Base-by-base conservation (phyloP, 2,329 filamentous ascomycete species). In the Piedraia hortae region DNA sequence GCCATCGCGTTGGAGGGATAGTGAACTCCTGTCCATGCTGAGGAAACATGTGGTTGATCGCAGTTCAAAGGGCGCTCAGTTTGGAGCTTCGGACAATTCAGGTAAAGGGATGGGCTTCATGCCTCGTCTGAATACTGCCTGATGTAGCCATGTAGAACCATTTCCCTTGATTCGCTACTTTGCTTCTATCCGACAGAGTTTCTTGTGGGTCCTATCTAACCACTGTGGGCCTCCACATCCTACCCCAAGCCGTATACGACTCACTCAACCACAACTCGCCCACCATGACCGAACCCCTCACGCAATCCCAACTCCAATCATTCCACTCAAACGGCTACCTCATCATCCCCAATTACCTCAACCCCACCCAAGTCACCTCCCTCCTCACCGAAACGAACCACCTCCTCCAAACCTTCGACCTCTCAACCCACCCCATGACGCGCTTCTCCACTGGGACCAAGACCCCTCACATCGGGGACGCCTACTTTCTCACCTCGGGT, bases 261-360 rank as follows among this genome's bases (percentile, higher is more conserved):
- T 14, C 22, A 13, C 22, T 8, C 16, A 10, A 22, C 22, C 16
- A 23, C 17, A 10, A 12, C 4, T 8, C 23, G 4, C 21, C 32
- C 9, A 23, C 32, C 22, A 23, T 28, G 5, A 25, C 35, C 10
- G 16, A 23, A 2, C 70, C 69, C 25, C 70, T 91, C 26, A 70
- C 68, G 9, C 45, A 63, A 19, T 54, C 60, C 14, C 78, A 91
- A 41, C 50, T 85, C 20, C 43, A 58, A 21, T 53, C 57, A 37
- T 93, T 88, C 54, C 45, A 70, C 34, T 53, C 61, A 22, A 74
- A 93, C 50, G 85, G 85, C 48, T 93, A 88, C 50, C 68, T 93
- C 28, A 59, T 93, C 36, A 60, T 97, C 35, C 74, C 73, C 2
- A 48, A 70, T 37, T 80, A 74, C 25, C 62, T 93, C 18, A 55